Percentiles rank a stretch among this genome's conserved stretches.
Evolutionary conservation across 108 stramenopile species (phyloP).

Genomic region (Cyclotella cryptica): DNA sequence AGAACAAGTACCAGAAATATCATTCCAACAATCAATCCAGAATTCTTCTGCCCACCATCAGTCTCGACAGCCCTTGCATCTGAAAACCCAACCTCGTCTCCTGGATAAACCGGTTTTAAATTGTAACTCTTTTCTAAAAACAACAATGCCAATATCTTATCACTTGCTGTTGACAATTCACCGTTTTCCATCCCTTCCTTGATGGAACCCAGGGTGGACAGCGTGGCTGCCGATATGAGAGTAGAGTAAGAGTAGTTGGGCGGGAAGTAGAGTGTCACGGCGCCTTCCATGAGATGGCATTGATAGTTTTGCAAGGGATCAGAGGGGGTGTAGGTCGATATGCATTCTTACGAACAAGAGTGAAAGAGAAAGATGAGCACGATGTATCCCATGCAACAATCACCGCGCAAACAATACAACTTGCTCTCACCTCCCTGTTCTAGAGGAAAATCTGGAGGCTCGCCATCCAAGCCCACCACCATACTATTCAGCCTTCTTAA

Average conservation of each 20-base stretch:
- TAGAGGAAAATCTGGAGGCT: constrained; percentile 38
- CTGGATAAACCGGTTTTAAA: constrained; percentile 14
- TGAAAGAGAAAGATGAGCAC: background rate
- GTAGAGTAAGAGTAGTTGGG: constrained; percentile 22
- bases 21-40: constrained; percentile 25
- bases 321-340: constrained; percentile 12
- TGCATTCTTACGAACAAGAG: constrained; percentile 28
- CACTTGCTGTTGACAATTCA: constrained; percentile 12
- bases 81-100: background rate
- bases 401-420: background rate
- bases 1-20: constrained; percentile 11
- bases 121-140: constrained; percentile 48
- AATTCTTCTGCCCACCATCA: constrained; percentile 2
- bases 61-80: background rate
- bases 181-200: constrained; percentile 36
- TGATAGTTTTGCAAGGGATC: constrained; percentile 8
- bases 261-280: constrained; percentile 45
- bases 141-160: constrained; percentile 23
- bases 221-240: constrained; percentile 17
- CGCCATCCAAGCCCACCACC: constrained; percentile 33
- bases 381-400: background rate
- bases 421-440: constrained; percentile 24
- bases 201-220: constrained; percentile 22
- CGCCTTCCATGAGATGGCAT: constrained; percentile 46
- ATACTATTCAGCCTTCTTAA: constrained; percentile 12